Base-by-base conservation (phyloP, 805 yeast species). In the Allodekkera sacchari region DNA sequence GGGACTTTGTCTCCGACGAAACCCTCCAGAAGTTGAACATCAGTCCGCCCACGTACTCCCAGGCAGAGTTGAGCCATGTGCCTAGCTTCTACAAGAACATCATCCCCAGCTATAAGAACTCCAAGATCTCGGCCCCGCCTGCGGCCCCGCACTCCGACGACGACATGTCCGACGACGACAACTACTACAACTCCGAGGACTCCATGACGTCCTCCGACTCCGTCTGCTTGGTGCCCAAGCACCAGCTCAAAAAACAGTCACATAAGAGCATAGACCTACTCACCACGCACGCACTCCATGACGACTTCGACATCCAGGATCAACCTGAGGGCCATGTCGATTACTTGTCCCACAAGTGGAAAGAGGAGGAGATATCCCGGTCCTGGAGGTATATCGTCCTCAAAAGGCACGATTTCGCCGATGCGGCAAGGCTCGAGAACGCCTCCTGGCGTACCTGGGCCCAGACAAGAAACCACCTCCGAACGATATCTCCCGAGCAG, bases 381-480 rank as follows among this genome's bases (percentile, higher is more conserved):
- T 84, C 96, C 19, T 92, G 99, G 99, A 69, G 95, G 43, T 92
- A 92, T 53, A 81, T 92, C 35, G 87, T 85, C 26, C 59, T 75
- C 39, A 76, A 82, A 45, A 71, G 94, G 28, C 83, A 83, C 39
- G 89, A 83, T 50, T 81, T 83, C 38, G 94, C 95, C n/a, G 53
- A 55, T 62, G 74, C 75, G 43, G 94, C 83, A 19, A 59, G 94
- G 30, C 62, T 83, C 29, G 89, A 83, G 52, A 83, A 83, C 48
- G 94, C 96, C 10, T 71, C 84, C 19, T 92, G 97, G 96, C 71
- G 98, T 54, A 84, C 95, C 15, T 89, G 97, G 97, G 88, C 96
- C 9, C 92, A 89, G 57, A 72, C 92, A 33, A 74, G 82, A 44
- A 71, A 74, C 41, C 67, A 75, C 19, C 59, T 79, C 32, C 59